Base-by-base conservation (phyloP, 1,139 yeast genomes). In the Hansenula sp. region DNA sequence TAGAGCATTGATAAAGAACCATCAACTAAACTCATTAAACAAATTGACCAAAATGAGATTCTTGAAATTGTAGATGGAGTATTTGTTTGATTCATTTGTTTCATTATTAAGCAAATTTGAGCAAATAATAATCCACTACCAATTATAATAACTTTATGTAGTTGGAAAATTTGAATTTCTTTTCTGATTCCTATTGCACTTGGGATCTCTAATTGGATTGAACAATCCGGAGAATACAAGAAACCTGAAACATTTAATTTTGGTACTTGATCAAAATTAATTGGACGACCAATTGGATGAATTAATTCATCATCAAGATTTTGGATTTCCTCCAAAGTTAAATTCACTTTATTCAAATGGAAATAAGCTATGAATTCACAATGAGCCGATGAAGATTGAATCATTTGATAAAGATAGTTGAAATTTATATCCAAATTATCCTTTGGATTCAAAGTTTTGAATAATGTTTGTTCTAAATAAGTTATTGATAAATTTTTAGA, bases 211-310 rank as follows among this genome's bases (percentile, higher is more conserved):
- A 87, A 51, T 0, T 75, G 62, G 3, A 84, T 60, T 0, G 91
- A 96, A 67, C 98, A 91, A 59, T 91, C 96, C 0, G 97, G 97
- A 0, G 96, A 88, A 57, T 86, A 90, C 17, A 88, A 49, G 21
- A 87, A 51, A 6, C 84, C 87, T 8, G 74, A 62, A 12, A 89
- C 58, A 31, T 66, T 67, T 16, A 91, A 55, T 2, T 64, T 59
- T 0, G 96, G 97, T 1, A 83, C 60, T 0, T 59, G 48, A 7
- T 77, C 72, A 17, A 65, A 52, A 40, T 64, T 59, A 15, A 83
- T 74, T 2, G 97, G 97, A 47, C 84, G 69, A 1, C 97, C 97
- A 31, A 76, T 61, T 0, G 97, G 97, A 51, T 74, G 68, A 15
- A 57, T 62, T 28, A 89, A 64, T 59, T 91, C 98, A 30, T 78